Evolutionary conservation across 805 yeast species (phyloP), one percentile per base, ranked within the genome.

Genomic region (Sugiyamaella marilandica): DNA sequence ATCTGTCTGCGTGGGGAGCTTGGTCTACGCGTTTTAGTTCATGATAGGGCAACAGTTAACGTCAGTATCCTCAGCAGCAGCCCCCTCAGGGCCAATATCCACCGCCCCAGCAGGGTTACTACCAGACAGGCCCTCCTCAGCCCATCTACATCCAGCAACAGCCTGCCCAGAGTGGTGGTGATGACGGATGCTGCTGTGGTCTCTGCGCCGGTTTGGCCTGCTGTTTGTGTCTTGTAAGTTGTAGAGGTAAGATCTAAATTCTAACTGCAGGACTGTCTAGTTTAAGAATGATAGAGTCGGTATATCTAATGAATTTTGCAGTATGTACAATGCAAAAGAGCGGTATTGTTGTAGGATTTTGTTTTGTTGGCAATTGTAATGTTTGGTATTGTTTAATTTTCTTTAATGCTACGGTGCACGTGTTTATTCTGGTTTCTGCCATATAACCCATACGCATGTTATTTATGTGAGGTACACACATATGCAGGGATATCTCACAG

Each of bases 131-230:
- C 11, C 65, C 62, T 47, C 65, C 61, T 34, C 65, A 63, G 56
- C 63, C 64, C 21, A 50, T 58, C 21, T 63, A 63, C 55, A 53
- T 62, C 51, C 65, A 62, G 53, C 65, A 62, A 52, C 62, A 55
- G 45, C 63, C 61, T 26, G 51, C 45, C 36, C 47, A 55, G 35
- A 53, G 60, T 49, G 56, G 58, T 51, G 59, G 46, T 47, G 62
- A 58, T 48, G 58, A 60, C 52, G 64, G 60, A 35, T 62, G 67
- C 53, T 66, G 69, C 59, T 65, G 70, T 43, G 70, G 71, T 11
- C 53, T 62, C n/a, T 66, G 70, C 35, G 70, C 69, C 32, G 69
- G 67, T 43, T 51, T 66, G 41, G 57, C 68, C 32, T 61, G 67
- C 48, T 67, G 71, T 53, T 57, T 64, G 55, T 67, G 70, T 56